Evolutionary conservation across 441 rosid genomes (phyloP), one percentile per base, ranked within the genome.

Genomic region (Pelargonium exstipulatum): DNA sequence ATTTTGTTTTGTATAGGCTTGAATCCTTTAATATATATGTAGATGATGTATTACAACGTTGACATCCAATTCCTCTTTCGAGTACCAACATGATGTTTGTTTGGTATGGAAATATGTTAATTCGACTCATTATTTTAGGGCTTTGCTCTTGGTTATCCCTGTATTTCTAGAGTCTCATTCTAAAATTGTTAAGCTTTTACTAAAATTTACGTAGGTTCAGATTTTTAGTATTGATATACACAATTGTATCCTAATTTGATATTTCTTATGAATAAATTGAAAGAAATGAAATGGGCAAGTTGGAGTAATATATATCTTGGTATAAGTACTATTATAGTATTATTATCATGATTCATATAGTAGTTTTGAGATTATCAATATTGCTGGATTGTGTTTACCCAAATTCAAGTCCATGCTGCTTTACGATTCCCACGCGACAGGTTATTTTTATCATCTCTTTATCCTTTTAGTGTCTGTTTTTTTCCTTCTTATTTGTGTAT

Each of bases 211-310:
- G 20, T 8, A 51, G 18, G 58, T 51, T 51, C 6, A 5, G 58
- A 6, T 14, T 14, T 51, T 51, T 51, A 51, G 1, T 4, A 51
- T 51, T 14, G 22, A 55, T 55, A 16, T 55, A 20, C 61, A 55
- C 20, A 14, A 55, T 7, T 22, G 20, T 7, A 17, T 55, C 20
- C 42, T 55, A 5, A 2, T 55, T 5, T 18, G 18, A 18, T 55
- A 55, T 55, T 55, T 55, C 61, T 55, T 55, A 18, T 55, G 20
- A 55, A 55, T 55, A 55, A 55, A 16, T 55, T 55, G 26, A 55
- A 55, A 55, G 61, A 16, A 16, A 16, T 37, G 42, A 55, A 55
- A 55, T 14, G 7, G 61, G 12, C 9, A 7, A 6, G 61, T 55
- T 55, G 20, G 7, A 7, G 24, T 55, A 53, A 8, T 16, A 14